phyloP scores from a whole-genome alignment of 352 stramenopile species.

The Phytophthora vignae region DNA sequence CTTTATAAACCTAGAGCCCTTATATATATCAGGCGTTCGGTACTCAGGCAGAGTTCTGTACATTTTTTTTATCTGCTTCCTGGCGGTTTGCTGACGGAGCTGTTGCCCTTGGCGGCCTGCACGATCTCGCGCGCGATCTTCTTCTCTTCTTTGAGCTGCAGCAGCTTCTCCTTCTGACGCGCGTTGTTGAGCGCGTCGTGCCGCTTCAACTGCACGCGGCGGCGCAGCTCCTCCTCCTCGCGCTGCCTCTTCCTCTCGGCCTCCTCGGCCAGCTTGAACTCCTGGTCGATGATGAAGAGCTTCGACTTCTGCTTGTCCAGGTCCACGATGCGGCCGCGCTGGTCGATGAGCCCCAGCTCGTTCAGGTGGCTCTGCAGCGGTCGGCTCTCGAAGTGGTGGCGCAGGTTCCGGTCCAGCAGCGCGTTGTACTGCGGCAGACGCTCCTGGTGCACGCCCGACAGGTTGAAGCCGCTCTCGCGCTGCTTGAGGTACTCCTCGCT shows the following conservation, averaged over 20 bases:
- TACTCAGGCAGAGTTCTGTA: too few species aligned
- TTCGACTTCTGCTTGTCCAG: conserved; percentile 91
- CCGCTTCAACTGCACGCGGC: conserved; percentile 90
- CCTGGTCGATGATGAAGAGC: conserved; percentile 92
- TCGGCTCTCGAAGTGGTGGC: conserved; percentile 90
- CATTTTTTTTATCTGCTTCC: conserved; percentile 32
- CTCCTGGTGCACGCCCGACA: conserved; percentile 68
- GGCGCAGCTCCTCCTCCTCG: conserved; percentile 89
- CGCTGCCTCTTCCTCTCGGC: conserved; percentile 71
- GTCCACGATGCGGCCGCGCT: conserved; percentile 89
- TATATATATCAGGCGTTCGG: too few species aligned
- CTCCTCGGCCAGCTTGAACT: conserved; percentile 91
- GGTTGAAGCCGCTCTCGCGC: conserved; percentile 68
- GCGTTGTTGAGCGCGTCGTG: conserved; percentile 87
- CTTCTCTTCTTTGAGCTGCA: conserved; percentile 91
- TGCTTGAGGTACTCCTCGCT: conserved; percentile 56
- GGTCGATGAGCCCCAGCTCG: conserved; percentile 86
- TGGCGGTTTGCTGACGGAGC: conserved; percentile 44
- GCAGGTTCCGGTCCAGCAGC: conserved; percentile 90
- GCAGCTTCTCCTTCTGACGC: conserved; percentile 81
- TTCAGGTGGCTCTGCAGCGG: conserved; percentile 83
- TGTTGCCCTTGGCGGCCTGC: conserved; percentile 73
- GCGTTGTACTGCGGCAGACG: conserved; percentile 88
- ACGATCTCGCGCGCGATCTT: conserved; percentile 89
- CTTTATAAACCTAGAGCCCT: too few species aligned